phyloP scores from a whole-genome alignment of 306 rosid species.

The Leucaena leucocephala region DNA sequence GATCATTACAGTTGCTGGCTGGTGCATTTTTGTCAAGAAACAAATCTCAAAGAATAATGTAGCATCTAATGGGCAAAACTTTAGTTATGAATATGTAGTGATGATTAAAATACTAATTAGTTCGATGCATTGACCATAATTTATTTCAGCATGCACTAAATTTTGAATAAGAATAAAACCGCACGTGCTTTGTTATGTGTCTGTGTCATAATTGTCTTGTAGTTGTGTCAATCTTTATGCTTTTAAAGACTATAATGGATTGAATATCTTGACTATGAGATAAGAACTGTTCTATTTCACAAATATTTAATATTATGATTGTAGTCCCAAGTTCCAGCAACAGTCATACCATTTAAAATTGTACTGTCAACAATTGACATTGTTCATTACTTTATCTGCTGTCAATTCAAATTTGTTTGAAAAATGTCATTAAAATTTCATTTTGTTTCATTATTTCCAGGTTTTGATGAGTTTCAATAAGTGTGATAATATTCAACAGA shows the following conservation, averaged over 20 bases:
- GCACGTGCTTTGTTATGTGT: neutral
- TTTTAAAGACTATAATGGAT: neutral
- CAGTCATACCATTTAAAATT: neutral
- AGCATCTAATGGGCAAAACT: constrained; percentile 11
- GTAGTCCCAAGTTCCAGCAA: neutral
- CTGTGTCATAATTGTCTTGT: neutral
- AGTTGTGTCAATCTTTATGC: neutral
- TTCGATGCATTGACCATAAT: neutral
- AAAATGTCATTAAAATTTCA: neutral
- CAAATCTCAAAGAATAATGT: constrained; percentile 5
- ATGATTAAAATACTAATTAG: neutral
- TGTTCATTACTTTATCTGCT: neutral
- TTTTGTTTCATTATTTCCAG: neutral
- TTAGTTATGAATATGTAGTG: neutral
- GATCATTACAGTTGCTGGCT: neutral
- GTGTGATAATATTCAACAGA: neutral
- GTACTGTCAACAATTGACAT: neutral
- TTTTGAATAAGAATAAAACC: neutral
- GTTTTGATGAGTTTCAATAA: neutral
- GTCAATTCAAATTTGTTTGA: neutral
- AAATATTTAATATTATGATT: neutral
- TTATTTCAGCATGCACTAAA: neutral
- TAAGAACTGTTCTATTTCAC: neutral
- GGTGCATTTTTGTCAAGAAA: neutral
- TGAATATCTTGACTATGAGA: neutral